Conservation (phyloP, 257 asterid genomes). For the Coffea canephora region DNA sequence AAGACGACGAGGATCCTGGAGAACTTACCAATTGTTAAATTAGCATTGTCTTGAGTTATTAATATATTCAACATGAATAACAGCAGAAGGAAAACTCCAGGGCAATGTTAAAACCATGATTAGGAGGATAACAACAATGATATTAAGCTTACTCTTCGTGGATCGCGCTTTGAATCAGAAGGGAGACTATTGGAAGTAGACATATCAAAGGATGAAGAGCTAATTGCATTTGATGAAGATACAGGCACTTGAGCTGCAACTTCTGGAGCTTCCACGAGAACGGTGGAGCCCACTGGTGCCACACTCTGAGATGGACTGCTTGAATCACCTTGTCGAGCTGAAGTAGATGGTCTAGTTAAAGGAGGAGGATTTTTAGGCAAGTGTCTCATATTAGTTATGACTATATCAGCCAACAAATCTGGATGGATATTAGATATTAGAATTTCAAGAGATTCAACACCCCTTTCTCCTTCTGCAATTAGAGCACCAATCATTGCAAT, state of each 20-base stretch:
- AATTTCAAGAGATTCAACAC: conserved; percentile 80
- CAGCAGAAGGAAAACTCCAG: neutral
- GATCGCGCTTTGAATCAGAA: conserved; percentile 86
- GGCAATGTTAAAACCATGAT: neutral
- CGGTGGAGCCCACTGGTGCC: conserved; percentile 56
- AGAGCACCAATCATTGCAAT: conserved; percentile 88
- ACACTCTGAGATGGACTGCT: conserved; percentile 40
- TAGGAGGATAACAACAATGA: neutral
- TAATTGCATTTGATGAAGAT: conserved; percentile 36
- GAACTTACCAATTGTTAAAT: conserved; percentile 15
- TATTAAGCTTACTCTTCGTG: conserved; percentile 77
- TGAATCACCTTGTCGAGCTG: conserved; percentile 42
- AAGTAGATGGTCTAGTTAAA: conserved; percentile 35
- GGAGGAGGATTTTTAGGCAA: conserved; percentile 73
- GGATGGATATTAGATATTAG: conserved; percentile 82
- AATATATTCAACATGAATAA: neutral
- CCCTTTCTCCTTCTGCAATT: conserved; percentile 96
- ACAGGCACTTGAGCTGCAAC: conserved; percentile 45
- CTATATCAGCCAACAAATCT: conserved; percentile 95
- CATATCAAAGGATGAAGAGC: conserved; percentile 45
- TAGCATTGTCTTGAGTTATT: neutral
- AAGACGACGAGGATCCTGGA: conserved; percentile 98
- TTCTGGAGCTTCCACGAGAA: conserved; percentile 38
- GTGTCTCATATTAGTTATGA: conserved; percentile 91
- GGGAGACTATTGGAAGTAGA: conserved; percentile 48